Conservation (phyloP, 164 flowering plant species). For the Macadamia integrifolia region DNA sequence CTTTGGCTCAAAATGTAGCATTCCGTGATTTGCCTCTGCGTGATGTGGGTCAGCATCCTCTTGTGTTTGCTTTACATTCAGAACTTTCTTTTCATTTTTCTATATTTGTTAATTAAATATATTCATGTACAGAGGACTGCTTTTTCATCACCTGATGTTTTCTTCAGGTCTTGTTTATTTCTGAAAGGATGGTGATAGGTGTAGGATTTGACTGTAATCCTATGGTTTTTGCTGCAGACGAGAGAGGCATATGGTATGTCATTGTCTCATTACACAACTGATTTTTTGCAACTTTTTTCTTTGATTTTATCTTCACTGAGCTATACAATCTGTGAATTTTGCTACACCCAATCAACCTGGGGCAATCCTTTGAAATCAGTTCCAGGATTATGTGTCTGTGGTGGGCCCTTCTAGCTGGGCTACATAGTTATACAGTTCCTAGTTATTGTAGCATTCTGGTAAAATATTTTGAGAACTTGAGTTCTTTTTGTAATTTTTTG, state of each 20-base stretch:
- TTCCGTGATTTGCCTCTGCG: constrained; percentile 96
- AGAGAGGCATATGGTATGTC: constrained; percentile 84
- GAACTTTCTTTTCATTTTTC: background rate
- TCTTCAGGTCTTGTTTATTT: constrained; percentile 75
- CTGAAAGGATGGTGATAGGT: constrained; percentile 87
- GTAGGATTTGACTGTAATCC: constrained; percentile 95
- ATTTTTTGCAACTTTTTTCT: background rate
- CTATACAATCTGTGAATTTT: background rate
- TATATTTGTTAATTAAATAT: constrained; percentile 4
- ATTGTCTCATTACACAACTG: constrained; percentile 1
- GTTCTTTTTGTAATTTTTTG: no score
- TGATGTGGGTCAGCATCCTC: constrained; percentile 99
- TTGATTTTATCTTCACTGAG: background rate
- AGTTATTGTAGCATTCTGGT: no score
- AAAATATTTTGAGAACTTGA: no score
- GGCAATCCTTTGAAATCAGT: no score
- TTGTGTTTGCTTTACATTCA: constrained; percentile 25
- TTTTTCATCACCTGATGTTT: background rate
- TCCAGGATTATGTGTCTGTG: no score
- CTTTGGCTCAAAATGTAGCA: constrained; percentile 87
- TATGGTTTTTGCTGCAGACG: constrained; percentile 90
- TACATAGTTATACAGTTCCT: no score
- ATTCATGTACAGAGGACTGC: background rate
- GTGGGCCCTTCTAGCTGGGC: no score
- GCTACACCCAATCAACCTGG: no score